Base-by-base conservation (phyloP, 2,329 filamentous ascomycete species). In the Laburnicola sp. region DNA sequence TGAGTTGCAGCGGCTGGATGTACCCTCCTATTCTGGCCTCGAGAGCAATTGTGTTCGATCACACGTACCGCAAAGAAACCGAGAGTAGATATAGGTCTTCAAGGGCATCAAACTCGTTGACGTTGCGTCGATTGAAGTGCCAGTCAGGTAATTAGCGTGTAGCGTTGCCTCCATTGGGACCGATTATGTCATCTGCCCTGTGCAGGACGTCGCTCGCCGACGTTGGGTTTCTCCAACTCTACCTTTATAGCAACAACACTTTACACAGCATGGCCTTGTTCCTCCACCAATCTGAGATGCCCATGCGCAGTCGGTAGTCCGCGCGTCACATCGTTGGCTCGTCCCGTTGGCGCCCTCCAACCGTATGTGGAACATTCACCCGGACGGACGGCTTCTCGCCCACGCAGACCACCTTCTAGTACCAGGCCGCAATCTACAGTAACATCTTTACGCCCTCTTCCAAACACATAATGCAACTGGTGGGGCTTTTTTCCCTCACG, bases 341-440 rank as follows among this genome's bases (percentile, higher is more conserved):
- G 21, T 35, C 41, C 28, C 41, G 41, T 35, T 34, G 30, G n/a
- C 39, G 22, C 28, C 30, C 26, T 44, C 22, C 30, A 25, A 44
- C 21, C n/a, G 23, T 23, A n/a, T 6, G 41, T 44, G 41, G n/a
- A 44, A 44, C 30, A 28, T 26, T 22, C 41, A 34, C 16, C 41
- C 41, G 42, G 42, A 25, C 32, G 31, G 42, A 11, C 32, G 32
- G 42, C 31, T 27, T 45, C 31, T 45, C 23, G 31, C 32, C 32
- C 16, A 28, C 26, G 28, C 32, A 31, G 23, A 16, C 25, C 28
- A 4, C 37, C 6, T 8, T 45, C 32, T 10, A 37, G 34, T 37
- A 35, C 32, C 25, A 28, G n/a, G 43, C 30, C 43, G 43, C 25
- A 45, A 45, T 45, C 25, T 45, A 45, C 16, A 37, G 43, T 45